Evolutionary conservation across 75 land plant genomes (phyloP).

Genomic region (Isoetes taiwanensis): DNA sequence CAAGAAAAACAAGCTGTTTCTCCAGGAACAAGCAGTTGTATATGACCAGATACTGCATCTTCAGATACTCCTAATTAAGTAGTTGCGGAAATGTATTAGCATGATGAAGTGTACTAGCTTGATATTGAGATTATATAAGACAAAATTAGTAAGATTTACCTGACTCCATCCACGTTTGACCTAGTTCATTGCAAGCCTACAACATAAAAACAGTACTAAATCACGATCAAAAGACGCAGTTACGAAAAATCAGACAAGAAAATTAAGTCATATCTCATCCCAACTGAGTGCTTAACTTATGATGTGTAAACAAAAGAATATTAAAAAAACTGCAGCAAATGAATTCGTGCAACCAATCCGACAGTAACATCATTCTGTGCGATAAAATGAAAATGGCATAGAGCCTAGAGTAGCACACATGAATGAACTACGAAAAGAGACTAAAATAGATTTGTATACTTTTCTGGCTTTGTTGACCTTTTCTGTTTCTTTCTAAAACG

Average conservation of each 20-base stretch:
- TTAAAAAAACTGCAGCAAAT: neutral
- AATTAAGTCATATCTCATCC: too few species aligned
- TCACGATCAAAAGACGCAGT: neutral
- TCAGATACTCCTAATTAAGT: conserved; percentile 72
- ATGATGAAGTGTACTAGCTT: neutral
- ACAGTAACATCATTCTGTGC: too few species aligned
- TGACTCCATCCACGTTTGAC: conserved; percentile 98
- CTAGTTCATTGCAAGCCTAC: conserved; percentile 96
- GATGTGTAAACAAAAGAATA: neutral
- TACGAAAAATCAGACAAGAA: too few species aligned
- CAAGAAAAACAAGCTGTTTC: conserved; percentile 99
- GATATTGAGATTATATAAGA: neutral
- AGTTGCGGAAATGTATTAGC: neutral
- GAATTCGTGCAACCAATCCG: too few species aligned
- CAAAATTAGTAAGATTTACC: conserved; percentile 25
- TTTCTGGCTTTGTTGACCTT: too few species aligned
- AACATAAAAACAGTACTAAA: neutral
- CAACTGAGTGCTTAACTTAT: too few species aligned
- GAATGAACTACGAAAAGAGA: too few species aligned
- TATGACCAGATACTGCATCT: conserved; percentile 98
- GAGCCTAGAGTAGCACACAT: too few species aligned
- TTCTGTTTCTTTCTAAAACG: too few species aligned
- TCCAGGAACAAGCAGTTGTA: conserved; percentile 86
- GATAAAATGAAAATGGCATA: too few species aligned
- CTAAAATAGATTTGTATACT: too few species aligned